phyloP scores from a whole-genome alignment of 2,329 filamentous ascomycete genomes.

The Lecanosticta acicola region DNA sequence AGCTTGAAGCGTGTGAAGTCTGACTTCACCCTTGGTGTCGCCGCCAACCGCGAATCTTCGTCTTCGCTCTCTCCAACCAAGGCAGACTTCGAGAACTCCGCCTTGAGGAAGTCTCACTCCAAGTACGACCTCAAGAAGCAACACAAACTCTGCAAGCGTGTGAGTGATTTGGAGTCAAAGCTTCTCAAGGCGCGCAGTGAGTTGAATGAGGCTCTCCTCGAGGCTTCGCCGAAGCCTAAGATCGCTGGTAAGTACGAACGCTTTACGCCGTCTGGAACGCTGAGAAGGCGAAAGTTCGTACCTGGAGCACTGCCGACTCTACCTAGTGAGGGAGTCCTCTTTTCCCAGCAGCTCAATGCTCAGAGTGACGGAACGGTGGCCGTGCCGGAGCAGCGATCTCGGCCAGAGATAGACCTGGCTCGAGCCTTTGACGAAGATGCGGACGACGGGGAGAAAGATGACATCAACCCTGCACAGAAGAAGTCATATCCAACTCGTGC shows the following conservation, averaged over 20 bases:
- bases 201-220: constrained; percentile 45
- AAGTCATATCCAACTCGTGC: constrained; percentile 20
- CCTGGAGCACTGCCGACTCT: constrained; percentile 35
- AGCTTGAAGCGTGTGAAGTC: constrained; percentile 32
- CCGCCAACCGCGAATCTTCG: constrained; percentile 33
- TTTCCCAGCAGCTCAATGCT: constrained; percentile 22
- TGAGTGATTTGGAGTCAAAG: constrained; percentile 56
- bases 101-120: constrained; percentile 45
- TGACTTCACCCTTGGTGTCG: constrained; percentile 26
- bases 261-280: constrained; percentile 30
- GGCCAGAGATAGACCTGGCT: constrained; percentile 15
- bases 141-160: constrained; percentile 53
- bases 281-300: constrained; percentile 30
- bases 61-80: constrained; percentile 33
- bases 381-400: constrained; percentile 5
- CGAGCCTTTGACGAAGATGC: constrained; percentile 18
- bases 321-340: constrained; percentile 36
- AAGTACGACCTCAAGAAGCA: constrained; percentile 53
- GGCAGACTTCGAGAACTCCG: constrained; percentile 19
- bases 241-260: constrained; percentile 33
- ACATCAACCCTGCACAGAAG: constrained; percentile 17
- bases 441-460: constrained; percentile 17
- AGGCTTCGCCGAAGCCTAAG: constrained; percentile 37
- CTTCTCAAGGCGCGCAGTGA: constrained; percentile 52
- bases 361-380: constrained; percentile 7